phyloP scores from a whole-genome alignment of 345 rosid genomes.

The Linum tenue region DNA sequence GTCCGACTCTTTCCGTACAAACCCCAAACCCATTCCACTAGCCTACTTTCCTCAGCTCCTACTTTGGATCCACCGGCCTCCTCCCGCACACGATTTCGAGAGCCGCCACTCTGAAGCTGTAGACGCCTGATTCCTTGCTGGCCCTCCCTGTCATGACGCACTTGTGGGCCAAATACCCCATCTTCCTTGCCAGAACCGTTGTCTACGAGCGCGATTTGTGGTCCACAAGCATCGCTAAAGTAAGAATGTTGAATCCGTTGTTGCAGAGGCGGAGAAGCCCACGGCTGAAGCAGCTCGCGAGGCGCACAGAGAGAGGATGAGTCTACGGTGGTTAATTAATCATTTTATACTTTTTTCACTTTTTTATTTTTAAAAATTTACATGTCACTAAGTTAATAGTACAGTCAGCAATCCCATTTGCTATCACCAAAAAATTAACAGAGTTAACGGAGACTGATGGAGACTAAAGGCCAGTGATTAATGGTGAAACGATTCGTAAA shows the following conservation, averaged over 20 bases:
- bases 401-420: too few species aligned
- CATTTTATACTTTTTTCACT: too few species aligned
- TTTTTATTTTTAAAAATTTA: too few species aligned
- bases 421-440: too few species aligned
- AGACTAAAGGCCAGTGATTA: too few species aligned
- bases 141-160: constrained; percentile 31
- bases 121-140: constrained; percentile 39
- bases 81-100: constrained; percentile 39
- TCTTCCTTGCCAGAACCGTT: constrained; percentile 33
- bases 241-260: constrained; percentile 39
- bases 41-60: constrained; percentile 22
- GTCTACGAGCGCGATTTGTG: constrained; percentile 29
- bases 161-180: constrained; percentile 35
- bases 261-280: constrained; percentile 1
- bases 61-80: constrained; percentile 24
- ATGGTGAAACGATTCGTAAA: too few species aligned
- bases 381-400: too few species aligned
- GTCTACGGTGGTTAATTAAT: too few species aligned
- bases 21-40: constrained; percentile 43
- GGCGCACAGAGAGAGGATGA: too few species aligned
- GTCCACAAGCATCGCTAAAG: constrained; percentile 30
- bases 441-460: too few species aligned
- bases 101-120: constrained; percentile 38
- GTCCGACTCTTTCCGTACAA: constrained; percentile 29
- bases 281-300: too few species aligned